Evolutionary conservation across 2,329 filamentous ascomycete species (phyloP).

Genomic region (Colletotrichum camelliae): DNA sequence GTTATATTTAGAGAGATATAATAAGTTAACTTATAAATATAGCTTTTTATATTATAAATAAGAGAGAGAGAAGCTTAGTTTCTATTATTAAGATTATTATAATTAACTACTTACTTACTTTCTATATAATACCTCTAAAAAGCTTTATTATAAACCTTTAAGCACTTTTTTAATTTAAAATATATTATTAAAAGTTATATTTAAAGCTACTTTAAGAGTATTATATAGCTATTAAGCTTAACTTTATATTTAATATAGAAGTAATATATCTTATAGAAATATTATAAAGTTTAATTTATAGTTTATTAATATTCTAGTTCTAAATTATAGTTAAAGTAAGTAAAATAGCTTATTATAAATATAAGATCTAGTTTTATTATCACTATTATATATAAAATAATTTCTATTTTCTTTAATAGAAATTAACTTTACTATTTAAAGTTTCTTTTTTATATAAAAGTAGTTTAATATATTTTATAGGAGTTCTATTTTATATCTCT

Average conservation of each 20-base stretch:
- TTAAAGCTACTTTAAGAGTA: background rate
- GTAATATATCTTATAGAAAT: background rate
- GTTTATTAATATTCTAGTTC: too few species aligned
- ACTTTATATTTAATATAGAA: background rate
- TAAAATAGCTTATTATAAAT: background rate
- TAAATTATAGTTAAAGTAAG: background rate
- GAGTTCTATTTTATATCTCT: too few species aligned
- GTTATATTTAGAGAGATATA: background rate
- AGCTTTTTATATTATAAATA: background rate
- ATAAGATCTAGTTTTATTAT: background rate
- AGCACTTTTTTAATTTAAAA: background rate
- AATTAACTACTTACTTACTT: background rate
- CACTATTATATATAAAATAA: background rate
- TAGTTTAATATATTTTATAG: too few species aligned
- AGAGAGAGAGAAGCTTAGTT: background rate
- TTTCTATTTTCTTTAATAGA: background rate
- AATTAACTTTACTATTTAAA: background rate
- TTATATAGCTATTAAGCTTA: background rate
- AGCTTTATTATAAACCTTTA: background rate
- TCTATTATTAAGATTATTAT: background rate
- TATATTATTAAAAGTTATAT: background rate
- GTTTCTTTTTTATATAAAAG: too few species aligned
- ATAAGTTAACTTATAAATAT: background rate
- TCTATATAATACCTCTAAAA: background rate
- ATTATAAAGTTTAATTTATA: background rate